Percentiles rank a stretch among this genome's conserved stretches.
Conservation (phyloP, 2,329 filamentous ascomycete genomes). For the Trichoderma aggressivum region DNA sequence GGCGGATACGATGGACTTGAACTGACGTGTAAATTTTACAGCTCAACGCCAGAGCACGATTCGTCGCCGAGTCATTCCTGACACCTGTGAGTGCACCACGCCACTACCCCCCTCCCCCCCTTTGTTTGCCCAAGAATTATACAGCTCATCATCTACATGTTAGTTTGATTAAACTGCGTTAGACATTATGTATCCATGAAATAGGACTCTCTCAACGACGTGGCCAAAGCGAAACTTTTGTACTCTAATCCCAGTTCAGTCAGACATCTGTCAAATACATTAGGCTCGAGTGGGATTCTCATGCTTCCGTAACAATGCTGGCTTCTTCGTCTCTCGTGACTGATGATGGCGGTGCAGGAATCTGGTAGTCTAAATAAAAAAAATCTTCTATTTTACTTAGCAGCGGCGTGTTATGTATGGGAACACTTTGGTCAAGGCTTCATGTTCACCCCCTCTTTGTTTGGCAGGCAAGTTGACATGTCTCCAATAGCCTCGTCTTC, state of each 20-base stretch:
- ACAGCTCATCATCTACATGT: not conserved
- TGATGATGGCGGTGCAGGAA: not conserved
- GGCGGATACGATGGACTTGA: not conserved
- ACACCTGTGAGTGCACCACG: constrained; percentile 63
- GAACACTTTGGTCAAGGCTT: not conserved
- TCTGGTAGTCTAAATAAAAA: not conserved
- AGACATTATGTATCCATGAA: not conserved
- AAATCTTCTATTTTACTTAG: not conserved
- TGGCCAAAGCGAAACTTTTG: not conserved
- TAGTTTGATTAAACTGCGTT: constrained; percentile 35
- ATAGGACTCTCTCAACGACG: not conserved
- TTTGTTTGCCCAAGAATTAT: too few relatives aligned
- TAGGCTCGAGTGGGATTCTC: not conserved
- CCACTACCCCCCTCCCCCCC: not conserved
- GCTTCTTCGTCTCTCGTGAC: not conserved
- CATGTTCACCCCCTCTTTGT: not conserved
- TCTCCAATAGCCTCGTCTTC: not conserved
- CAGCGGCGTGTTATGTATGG: not conserved
- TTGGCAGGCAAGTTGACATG: not conserved
- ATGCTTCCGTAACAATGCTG: not conserved
- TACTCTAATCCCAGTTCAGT: not conserved
- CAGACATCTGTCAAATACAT: not conserved
- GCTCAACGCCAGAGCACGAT: constrained; percentile 95
- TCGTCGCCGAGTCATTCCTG: constrained; percentile 96
- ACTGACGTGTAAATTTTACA: constrained; percentile 35